Evolutionary conservation across 73 alveolate genomes (phyloP).

Genomic region (Tetrahymena borealis): DNA sequence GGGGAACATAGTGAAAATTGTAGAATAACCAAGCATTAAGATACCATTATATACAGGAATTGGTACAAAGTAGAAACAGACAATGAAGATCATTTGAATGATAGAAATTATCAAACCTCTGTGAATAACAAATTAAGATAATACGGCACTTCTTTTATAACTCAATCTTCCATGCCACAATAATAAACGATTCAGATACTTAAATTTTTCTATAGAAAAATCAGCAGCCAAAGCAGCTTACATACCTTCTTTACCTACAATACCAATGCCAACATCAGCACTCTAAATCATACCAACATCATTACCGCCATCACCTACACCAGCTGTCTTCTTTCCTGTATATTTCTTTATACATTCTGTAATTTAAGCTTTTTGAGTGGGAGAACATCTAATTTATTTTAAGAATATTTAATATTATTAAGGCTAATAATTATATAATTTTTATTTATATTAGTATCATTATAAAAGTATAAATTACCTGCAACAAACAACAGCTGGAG

Average conservation of each 20-base stretch:
- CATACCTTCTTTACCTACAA: slow-evolving; percentile 91
- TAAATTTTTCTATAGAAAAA: slow-evolving; percentile 61
- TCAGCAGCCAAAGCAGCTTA: slow-evolving; percentile 92
- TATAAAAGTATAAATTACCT: neutral
- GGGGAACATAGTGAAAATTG: slow-evolving; percentile 75
- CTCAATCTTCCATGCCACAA: slow-evolving; percentile 88
- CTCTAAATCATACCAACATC: slow-evolving; percentile 87
- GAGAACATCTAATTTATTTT: slow-evolving; percentile 69
- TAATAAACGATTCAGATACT: slow-evolving; percentile 61
- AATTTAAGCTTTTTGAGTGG: slow-evolving; percentile 61
- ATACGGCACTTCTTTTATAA: slow-evolving; percentile 70
- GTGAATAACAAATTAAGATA: slow-evolving; percentile 73
- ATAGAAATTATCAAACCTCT: slow-evolving; percentile 79
- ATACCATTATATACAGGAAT: slow-evolving; percentile 53
- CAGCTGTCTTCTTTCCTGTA: slow-evolving; percentile 45
- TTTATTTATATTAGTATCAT: neutral
- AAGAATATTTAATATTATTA: too few relatives aligned
- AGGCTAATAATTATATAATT: neutral
- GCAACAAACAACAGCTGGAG: slow-evolving; percentile 67
- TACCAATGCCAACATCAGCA: slow-evolving; percentile 93
- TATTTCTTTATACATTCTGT: slow-evolving; percentile 44
- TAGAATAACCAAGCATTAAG: slow-evolving; percentile 75
- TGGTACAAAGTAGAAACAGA: slow-evolving; percentile 62
- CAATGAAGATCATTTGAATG: slow-evolving; percentile 61
- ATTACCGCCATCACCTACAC: slow-evolving; percentile 96